Evolutionary conservation across 148 eudicot species (phyloP), one percentile per base, ranked within the genome.

Genomic region (Camellia granthamiana): DNA sequence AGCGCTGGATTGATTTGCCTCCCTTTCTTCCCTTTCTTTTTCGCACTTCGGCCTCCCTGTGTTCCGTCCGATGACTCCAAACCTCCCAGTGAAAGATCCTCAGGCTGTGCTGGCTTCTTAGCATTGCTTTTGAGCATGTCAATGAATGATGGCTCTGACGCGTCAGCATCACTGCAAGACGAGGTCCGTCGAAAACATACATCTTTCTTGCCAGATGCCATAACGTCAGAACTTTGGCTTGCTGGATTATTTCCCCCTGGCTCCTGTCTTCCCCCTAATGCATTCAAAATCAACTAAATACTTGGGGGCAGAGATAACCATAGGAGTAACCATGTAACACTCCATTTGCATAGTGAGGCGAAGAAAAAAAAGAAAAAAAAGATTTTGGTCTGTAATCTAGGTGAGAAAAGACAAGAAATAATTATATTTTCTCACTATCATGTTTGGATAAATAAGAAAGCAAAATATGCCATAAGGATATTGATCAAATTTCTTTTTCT

Each of bases 21-120:
- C 69, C 98, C 97, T 80, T 94, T 94, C 87, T 94, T 94, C 56
- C 93, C 98, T 75, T 92, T 94, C 90, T 90, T 94, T 80, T 94
- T 94, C 81, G 86, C 91, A 69, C 89, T 84, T 65, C 84, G 83
- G 14, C 88, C 88, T 47, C 85, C 90, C 23, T 85, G 88, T 21
- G 80, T 69, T 30, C 87, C 94, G 72, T 90, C 98, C 7, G 75
- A 68, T 43, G 77, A 23, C 72, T 92, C 99, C 60, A 86, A 72
- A 66, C 80, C 82, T 9, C 83, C 76, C 7, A 81, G 76, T 42
- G 78, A 75, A 59, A 83, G 81, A 51, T 75, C 79, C 61, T 91
- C 94, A 0, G 89, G 84, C 55, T 86, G 91, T 41, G 88, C 83
- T 5, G 89, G 90, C 83, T 93, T 93, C 85, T 88, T 90, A 15